Percentiles rank a stretch among this genome's conserved stretches.
These are phyloP conservation scores for Fusarium sambucinum DNA, from an alignment of 2,329 filamentous ascomycete species.

Conservation along the genomic window DNA sequence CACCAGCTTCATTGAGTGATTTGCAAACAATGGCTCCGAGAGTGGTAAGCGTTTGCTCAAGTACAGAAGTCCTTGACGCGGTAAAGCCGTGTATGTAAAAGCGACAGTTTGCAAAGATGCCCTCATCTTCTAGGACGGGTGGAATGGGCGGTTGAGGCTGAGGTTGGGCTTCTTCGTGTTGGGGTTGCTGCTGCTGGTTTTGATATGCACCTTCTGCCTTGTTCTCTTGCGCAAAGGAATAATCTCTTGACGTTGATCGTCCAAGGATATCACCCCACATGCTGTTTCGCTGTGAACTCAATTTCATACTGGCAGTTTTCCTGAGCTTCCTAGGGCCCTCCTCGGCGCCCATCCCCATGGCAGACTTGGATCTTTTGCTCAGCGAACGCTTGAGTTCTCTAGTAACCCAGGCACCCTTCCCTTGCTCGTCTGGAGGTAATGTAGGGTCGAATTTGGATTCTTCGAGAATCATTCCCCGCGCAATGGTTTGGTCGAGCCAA, in stretches of 20 bases:
- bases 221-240: slow-evolving; percentile 49
- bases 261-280: slow-evolving; percentile 93
- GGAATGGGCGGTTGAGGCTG: slow-evolving; percentile 27
- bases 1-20: slow-evolving; percentile 58
- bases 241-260: slow-evolving; percentile 52
- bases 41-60: slow-evolving; percentile 62
- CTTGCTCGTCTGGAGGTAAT: slow-evolving; percentile 76
- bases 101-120: slow-evolving; percentile 66
- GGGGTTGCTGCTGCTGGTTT: slow-evolving; percentile 20
- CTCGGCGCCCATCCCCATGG: slow-evolving; percentile 58
- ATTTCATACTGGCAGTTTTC: slow-evolving; percentile 85
- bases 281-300: slow-evolving; percentile 81
- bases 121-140: slow-evolving; percentile 41
- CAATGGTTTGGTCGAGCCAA: slow-evolving; percentile 87
- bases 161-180: slow-evolving; percentile 10
- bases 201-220: slow-evolving; percentile 21
- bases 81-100: slow-evolving; percentile 73
- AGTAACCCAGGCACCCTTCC: slow-evolving; percentile 78
- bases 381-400: slow-evolving; percentile 60
- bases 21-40: slow-evolving; percentile 60
- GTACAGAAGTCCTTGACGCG: slow-evolving; percentile 61
- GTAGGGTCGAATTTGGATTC: slow-evolving; percentile 86
- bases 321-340: slow-evolving; percentile 83
- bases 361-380: slow-evolving; percentile 71
- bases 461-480: slow-evolving; percentile 90